phyloP scores from a whole-genome alignment of 2,329 filamentous ascomycete genomes.

The Phoma sp. region DNA sequence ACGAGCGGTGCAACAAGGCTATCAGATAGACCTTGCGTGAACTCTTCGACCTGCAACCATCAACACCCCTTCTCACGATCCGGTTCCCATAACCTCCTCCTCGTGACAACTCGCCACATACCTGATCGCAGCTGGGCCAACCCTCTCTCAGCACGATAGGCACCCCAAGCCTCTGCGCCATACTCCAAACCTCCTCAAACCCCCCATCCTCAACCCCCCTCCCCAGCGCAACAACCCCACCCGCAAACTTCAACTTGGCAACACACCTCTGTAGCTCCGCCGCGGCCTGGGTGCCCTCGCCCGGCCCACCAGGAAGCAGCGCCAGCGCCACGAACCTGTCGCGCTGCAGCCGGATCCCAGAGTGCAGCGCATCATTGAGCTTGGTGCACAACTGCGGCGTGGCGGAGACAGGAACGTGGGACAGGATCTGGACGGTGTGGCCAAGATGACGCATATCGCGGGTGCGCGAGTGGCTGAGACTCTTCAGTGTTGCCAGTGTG shows the following conservation, averaged over 20 bases:
- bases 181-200: constrained; percentile 53
- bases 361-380: constrained; percentile 34
- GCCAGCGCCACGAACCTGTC: constrained; percentile 53
- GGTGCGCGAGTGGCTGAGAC: constrained; percentile 27
- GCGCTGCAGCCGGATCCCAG: constrained; percentile 28
- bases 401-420: constrained; percentile 31
- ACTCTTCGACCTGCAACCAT: constrained; percentile 20
- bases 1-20: constrained; percentile 23
- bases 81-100: neutral
- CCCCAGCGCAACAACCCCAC: constrained; percentile 54
- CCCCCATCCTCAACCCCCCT: constrained; percentile 50
- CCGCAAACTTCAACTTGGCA: constrained; percentile 54
- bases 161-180: constrained; percentile 50
- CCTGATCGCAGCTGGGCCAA: constrained; percentile 29
- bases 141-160: constrained; percentile 38
- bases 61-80: constrained; percentile 2
- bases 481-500: constrained; percentile 32
- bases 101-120: constrained; percentile 4
- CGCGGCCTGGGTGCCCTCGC: constrained; percentile 42
- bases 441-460: constrained; percentile 32
- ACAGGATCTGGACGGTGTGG: constrained; percentile 34
- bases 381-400: constrained; percentile 24
- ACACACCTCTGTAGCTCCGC: constrained; percentile 51
- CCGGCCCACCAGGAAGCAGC: constrained; percentile 39
- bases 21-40: constrained; percentile 18